phyloP scores from a whole-genome alignment of 1,284 basidiomycete genomes.

The Malassezia nana region DNA sequence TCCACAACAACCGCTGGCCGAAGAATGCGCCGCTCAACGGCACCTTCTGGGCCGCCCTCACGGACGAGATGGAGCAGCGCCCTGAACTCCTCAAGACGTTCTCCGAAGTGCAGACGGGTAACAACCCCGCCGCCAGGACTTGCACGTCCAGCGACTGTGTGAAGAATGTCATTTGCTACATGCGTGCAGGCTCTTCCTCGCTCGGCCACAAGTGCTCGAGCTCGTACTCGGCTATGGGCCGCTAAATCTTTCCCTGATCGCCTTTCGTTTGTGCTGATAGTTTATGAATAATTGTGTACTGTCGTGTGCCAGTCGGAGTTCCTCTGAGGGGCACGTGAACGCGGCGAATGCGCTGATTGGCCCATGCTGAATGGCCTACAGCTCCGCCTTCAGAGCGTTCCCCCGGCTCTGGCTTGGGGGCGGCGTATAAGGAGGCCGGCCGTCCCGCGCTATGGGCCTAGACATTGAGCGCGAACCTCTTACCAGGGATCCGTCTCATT shows the following conservation, averaged over 20 bases:
- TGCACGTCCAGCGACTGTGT: conserved; percentile 53
- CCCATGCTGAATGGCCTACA: too few species aligned
- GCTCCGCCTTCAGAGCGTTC: too few species aligned
- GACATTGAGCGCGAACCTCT: conserved; percentile 4
- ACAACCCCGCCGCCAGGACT: conserved; percentile 50
- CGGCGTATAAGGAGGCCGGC: background rate
- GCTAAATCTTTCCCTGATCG: background rate
- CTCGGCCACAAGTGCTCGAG: conserved; percentile 56
- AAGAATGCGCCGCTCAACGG: conserved; percentile 63
- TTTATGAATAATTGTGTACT: too few species aligned
- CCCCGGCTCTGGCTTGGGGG: too few species aligned
- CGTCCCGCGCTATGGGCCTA: background rate
- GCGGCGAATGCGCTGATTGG: background rate
- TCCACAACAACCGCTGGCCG: conserved; percentile 53
- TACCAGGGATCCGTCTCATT: background rate
- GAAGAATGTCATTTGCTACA: conserved; percentile 65
- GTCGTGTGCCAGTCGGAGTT: background rate
- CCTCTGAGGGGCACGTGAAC: background rate
- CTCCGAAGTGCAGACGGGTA: conserved; percentile 63
- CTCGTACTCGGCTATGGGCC: conserved; percentile 51
- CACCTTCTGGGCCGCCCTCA: conserved; percentile 71
- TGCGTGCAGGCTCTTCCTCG: conserved; percentile 60
- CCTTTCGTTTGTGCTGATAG: background rate
- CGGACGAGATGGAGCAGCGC: conserved; percentile 57
- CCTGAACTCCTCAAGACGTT: conserved; percentile 59